Evolutionary conservation across 2,329 filamentous ascomycete genomes (phyloP), one percentile per base, ranked within the genome.

Genomic region (Apiospora hydei): DNA sequence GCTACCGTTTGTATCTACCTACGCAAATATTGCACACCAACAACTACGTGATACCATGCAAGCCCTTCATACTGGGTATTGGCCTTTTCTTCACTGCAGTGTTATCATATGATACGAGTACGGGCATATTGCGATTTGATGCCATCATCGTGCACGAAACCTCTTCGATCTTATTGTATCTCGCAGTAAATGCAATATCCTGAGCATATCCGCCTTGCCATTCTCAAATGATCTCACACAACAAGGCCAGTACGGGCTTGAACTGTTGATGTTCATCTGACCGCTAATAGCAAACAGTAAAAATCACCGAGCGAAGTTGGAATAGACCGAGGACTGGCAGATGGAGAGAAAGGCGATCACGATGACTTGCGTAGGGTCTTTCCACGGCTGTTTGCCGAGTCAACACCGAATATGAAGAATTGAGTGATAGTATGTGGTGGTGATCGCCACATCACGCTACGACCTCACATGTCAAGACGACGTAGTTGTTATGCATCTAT

Each of bases 391-490:
- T 38, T 61, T 61, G 10, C 53, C 30, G 53, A 61, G 16, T 13
- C 30, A 61, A 21, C 30, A 3, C 53, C 30, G 53, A 41, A 11
- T 16, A 11, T 18, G 26, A n/a, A 61, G 53, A n/a, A 16, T 38
- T 38, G 53, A 4, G 53, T 38, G 30, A 21, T 10, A 16, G 30
- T 11, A 5, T 18, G 30, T 4, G 18, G 30, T 61, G 53, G 53
- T 61, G 53, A 61, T 41, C 30, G 53, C 30, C 53, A 41, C 53
- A 61, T 38, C 53, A 61, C 53, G 30, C 53, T 30, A 61, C 53
- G 30, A 16, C 6, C 30, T 38, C 6, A 1, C 24, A 18, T 38
- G 16, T 7, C 5, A 61, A 10, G 7, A 8, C 4, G 26, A 38
- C 4, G 21, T 26, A 38, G 49, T 26, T 26, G 14, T 10, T n/a